Conservation (phyloP, 2,329 filamentous ascomycete species). For the Fusarium pseudonygamai region DNA sequence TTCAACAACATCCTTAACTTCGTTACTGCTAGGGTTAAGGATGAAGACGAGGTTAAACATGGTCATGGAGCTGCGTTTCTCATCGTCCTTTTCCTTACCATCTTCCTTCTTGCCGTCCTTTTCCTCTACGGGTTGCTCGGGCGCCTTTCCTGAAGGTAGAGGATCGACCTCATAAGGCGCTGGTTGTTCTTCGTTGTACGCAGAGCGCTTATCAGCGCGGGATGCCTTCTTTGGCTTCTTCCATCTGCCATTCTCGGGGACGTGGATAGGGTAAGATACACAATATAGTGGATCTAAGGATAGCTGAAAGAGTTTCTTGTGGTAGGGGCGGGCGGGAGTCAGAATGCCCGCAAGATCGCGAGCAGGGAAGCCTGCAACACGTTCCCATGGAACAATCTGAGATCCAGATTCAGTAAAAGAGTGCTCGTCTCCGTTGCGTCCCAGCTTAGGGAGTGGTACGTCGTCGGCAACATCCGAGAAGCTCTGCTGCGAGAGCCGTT, state of each 20-base stretch:
- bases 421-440: constrained; percentile 64
- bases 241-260: constrained; percentile 81
- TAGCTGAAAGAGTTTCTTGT: constrained; percentile 85
- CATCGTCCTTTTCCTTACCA: constrained; percentile 56
- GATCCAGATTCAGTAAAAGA: constrained; percentile 64
- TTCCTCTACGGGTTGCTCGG: constrained; percentile 42
- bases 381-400: constrained; percentile 74
- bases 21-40: constrained; percentile 79
- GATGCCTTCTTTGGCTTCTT: constrained; percentile 69
- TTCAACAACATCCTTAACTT: constrained; percentile 79
- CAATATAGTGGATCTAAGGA: constrained; percentile 83
- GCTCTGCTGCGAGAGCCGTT: constrained; percentile 55
- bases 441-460: constrained; percentile 55
- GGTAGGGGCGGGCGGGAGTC: constrained; percentile 77
- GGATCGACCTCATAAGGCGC: constrained; percentile 44
- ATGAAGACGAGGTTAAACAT: constrained; percentile 99
- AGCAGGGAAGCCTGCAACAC: constrained; percentile 77
- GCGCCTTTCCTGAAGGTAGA: constrained; percentile 35
- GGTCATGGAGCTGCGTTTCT: constrained; percentile 79
- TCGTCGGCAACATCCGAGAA: constrained; percentile 51
- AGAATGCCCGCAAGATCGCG: constrained; percentile 82
- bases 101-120: constrained; percentile 43
- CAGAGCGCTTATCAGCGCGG: constrained; percentile 49
- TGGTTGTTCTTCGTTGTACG: constrained; percentile 46
- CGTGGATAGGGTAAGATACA: constrained; percentile 84